Conservation (phyloP, 2,329 filamentous ascomycete genomes). For the Scytalidium sp. region DNA sequence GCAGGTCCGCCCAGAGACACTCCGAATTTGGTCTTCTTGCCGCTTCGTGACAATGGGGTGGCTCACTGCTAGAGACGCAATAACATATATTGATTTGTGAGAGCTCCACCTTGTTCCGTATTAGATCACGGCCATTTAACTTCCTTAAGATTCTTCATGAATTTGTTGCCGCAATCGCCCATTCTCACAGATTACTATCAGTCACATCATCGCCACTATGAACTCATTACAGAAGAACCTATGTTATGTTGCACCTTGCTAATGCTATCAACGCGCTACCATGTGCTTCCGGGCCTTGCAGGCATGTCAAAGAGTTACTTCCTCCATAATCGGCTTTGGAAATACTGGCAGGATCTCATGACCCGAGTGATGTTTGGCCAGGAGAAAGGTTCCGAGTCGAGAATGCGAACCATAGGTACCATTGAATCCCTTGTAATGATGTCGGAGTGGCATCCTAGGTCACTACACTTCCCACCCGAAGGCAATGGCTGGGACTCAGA, state of each 20-base stretch:
- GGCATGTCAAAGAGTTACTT: slow-evolving; percentile 48
- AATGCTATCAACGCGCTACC: slow-evolving; percentile 52
- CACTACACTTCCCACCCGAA: slow-evolving; percentile 50
- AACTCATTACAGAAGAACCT: slow-evolving; percentile 47
- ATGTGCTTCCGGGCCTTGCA: slow-evolving; percentile 37
- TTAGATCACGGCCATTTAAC: background rate
- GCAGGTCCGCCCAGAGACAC: slow-evolving; percentile 22
- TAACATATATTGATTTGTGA: slow-evolving; percentile 48
- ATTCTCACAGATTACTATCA: slow-evolving; percentile 48
- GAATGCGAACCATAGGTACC: slow-evolving; percentile 45
- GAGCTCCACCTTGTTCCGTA: slow-evolving; percentile 11
- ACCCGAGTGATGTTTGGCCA: slow-evolving; percentile 52
- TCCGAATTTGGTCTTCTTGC: slow-evolving; percentile 44
- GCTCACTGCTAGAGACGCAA: slow-evolving; percentile 51
- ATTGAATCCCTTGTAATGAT: slow-evolving; percentile 51
- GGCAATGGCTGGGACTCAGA: slow-evolving; percentile 55
- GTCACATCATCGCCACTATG: slow-evolving; percentile 43
- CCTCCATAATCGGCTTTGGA: slow-evolving; percentile 51
- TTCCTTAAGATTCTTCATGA: slow-evolving; percentile 39
- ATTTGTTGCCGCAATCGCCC: slow-evolving; percentile 47
- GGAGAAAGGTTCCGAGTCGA: slow-evolving; percentile 47
- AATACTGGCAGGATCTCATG: slow-evolving; percentile 50
- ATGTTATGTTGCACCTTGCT: slow-evolving; percentile 51
- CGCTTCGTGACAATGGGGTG: slow-evolving; percentile 55
- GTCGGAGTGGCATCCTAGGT: slow-evolving; percentile 54